Evolutionary conservation across 768 basidiomycete species (phyloP), one percentile per base, ranked within the genome.

Genomic region (Suillus lakei): DNA sequence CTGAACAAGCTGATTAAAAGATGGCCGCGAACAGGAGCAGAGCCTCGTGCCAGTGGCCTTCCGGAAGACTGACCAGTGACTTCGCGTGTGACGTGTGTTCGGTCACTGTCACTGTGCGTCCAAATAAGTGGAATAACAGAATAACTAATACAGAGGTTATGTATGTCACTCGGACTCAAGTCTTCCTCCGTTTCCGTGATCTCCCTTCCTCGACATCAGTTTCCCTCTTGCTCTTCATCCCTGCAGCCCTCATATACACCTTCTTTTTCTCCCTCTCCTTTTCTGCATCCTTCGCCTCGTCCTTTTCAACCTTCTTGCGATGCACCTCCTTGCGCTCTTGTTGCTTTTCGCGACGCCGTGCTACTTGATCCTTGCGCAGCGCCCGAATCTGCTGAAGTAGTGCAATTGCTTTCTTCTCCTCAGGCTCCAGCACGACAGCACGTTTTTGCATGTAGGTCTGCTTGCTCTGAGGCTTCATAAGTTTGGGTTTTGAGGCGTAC

Each of bases 331-430:
- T 86, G 77, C 89, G 84, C 80, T 91, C 92, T n/a, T 82, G 84
- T 80, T 99, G 93, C 83, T 96, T 98, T 76, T 90, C 93, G 71
- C 86, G 89, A 73, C 96, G 80, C 72, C 89, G 82, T 50, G 76
- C 80, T 2, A 94, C 84, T 79, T 97, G 93, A 72, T 96, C 96
- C 78, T 96, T 98, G 65, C 94, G 81, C 71, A 99, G 77, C 7
- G 96, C 93, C 56, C 92, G 88, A 68, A 98, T 95, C 82, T 99
- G 96, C 76, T 99, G 97, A 75, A 99, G 75, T 44, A 99, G 79
- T 44, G 93, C 91, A 23, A 98, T 80, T 0, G 98, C 96, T 74
- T 88, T 91, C 83, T 91, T 95, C 82, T 99, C 98, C 74, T 97
- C 95, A 1, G 94, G 93, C 73, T 97, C 93, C 84, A 99, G 86